phyloP scores from a whole-genome alignment of 1,139 yeast genomes.

The Meyerozyma guilliermondii region DNA sequence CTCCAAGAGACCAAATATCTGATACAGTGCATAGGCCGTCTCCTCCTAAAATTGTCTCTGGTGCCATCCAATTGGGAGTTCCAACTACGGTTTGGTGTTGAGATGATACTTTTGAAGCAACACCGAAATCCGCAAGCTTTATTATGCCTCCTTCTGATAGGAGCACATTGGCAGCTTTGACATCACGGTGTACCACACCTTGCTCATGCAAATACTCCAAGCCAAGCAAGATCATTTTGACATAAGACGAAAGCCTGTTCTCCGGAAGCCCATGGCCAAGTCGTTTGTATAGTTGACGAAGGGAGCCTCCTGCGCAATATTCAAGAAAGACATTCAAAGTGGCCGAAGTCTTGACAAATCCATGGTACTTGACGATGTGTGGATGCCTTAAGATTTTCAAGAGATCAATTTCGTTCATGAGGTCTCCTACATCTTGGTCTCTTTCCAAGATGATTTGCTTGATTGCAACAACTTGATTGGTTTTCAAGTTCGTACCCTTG shows the following conservation, averaged over 20 bases:
- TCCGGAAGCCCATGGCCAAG: slow-evolving; percentile 58
- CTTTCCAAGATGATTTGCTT: slow-evolving; percentile 67
- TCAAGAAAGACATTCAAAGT: slow-evolving; percentile 67
- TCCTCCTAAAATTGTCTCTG: slow-evolving; percentile 67
- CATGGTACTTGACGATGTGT: slow-evolving; percentile 86
- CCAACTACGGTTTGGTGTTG: slow-evolving; percentile 51
- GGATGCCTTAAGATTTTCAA: slow-evolving; percentile 77
- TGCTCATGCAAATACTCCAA: slow-evolving; percentile 62
- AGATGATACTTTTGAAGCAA: slow-evolving; percentile 51
- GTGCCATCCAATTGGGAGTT: slow-evolving; percentile 88
- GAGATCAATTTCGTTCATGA: slow-evolving; percentile 81
- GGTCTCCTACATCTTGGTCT: slow-evolving; percentile 42
- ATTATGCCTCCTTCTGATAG: slow-evolving; percentile 55
- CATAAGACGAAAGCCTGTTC: slow-evolving; percentile 50
- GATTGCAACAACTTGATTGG: slow-evolving; percentile 74
- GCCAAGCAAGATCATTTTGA: slow-evolving; percentile 71
- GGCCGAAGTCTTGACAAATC: slow-evolving; percentile 68
- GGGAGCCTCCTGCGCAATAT: slow-evolving; percentile 83
- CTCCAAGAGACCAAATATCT: slow-evolving; percentile 92
- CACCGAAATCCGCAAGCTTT: slow-evolving; percentile 77
- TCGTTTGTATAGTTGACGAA: slow-evolving; percentile 60
- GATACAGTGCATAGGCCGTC: slow-evolving; percentile 87
- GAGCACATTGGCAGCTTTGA: slow-evolving; percentile 73
- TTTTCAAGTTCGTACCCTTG: slow-evolving; percentile 57
- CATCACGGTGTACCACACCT: slow-evolving; percentile 74